Evolutionary conservation across 805 yeast species (phyloP).

Genomic region (Maudiozyma bulderi): DNA sequence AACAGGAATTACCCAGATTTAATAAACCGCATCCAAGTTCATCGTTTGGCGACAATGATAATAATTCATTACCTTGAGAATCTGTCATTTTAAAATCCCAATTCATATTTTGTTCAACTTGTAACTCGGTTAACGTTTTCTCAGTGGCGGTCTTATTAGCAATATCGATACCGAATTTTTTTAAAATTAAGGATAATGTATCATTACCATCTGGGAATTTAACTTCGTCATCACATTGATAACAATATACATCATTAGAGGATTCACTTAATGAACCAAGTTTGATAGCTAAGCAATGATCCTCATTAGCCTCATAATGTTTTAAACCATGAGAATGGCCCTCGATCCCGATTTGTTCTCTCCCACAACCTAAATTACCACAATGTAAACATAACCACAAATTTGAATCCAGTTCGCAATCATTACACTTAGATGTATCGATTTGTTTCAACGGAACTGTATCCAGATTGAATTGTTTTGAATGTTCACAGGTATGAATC

Average conservation of each 20-base stretch:
- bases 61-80: conserved; percentile 53
- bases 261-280: conserved; percentile 77
- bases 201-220: conserved; percentile 43
- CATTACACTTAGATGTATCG: conserved; percentile 33
- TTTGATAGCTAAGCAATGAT: conserved; percentile 81
- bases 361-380: conserved; percentile 90
- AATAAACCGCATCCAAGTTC: conserved; percentile 70
- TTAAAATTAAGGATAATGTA: conserved; percentile 31
- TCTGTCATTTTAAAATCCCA: conserved; percentile 87
- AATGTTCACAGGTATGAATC: conserved; percentile 69
- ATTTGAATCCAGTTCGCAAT: conserved; percentile 62
- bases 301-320: conserved; percentile 45
- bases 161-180: conserved; percentile 59
- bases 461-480: conserved; percentile 35
- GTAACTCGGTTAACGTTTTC: conserved; percentile 78
- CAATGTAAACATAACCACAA: conserved; percentile 89
- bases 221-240: conserved; percentile 81
- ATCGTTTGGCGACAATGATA: conserved; percentile 35
- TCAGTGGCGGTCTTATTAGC: conserved; percentile 57
- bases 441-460: conserved; percentile 1
- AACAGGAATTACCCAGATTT: conserved; percentile 90
- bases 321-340: conserved; percentile 86
- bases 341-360: conserved; percentile 87
- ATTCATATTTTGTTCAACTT: conserved; percentile 82
- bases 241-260: conserved; percentile 76